Conservation (phyloP, 2,329 filamentous ascomycete genomes). For the Hansfordia pulvinata region DNA sequence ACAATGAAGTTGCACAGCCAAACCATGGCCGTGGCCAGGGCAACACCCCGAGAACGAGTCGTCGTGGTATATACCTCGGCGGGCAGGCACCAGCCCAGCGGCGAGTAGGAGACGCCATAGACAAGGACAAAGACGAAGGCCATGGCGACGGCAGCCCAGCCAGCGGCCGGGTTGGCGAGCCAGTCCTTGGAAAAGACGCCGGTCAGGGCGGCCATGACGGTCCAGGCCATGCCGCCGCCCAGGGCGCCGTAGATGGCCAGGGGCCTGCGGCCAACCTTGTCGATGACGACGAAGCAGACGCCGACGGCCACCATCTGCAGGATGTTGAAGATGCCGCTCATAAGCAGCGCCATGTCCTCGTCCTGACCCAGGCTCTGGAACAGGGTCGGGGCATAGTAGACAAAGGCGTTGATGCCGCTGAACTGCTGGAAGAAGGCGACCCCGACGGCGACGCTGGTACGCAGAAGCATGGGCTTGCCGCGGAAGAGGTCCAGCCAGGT, state of each 20-base stretch:
- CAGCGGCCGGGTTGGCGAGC: slow-evolving; percentile 28
- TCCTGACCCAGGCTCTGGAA: slow-evolving; percentile 24
- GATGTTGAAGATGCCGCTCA: slow-evolving; percentile 26
- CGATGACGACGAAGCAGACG: slow-evolving; percentile 32
- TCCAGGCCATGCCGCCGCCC: slow-evolving; percentile 32
- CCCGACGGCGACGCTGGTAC: slow-evolving; percentile 23
- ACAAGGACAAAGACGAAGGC: slow-evolving; percentile 16
- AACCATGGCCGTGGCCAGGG: slow-evolving; percentile 15
- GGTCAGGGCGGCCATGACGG: slow-evolving; percentile 36
- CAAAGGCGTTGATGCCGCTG: slow-evolving; percentile 25
- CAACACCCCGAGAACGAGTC: slow-evolving; percentile 21
- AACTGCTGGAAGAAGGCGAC: slow-evolving; percentile 30
- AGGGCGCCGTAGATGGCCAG: slow-evolving; percentile 29
- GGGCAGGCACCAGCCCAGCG: slow-evolving; percentile 20
- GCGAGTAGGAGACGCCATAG: slow-evolving; percentile 16
- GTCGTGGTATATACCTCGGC: slow-evolving; percentile 22
- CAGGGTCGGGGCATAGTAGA: slow-evolving; percentile 31
- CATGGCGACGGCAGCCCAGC: slow-evolving; percentile 38
- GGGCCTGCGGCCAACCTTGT: slow-evolving; percentile 29
- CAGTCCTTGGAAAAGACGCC: slow-evolving; percentile 34
- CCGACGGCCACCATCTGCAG: slow-evolving; percentile 31
- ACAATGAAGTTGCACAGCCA: slow-evolving; percentile 23
- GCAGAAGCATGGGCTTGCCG: too few species aligned
- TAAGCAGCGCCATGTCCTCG: slow-evolving; percentile 20
- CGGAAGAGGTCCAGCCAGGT: slow-evolving; percentile 33